Conservation (phyloP, 176 grass and related monocot species). For the Urochloa ruziziensis region DNA sequence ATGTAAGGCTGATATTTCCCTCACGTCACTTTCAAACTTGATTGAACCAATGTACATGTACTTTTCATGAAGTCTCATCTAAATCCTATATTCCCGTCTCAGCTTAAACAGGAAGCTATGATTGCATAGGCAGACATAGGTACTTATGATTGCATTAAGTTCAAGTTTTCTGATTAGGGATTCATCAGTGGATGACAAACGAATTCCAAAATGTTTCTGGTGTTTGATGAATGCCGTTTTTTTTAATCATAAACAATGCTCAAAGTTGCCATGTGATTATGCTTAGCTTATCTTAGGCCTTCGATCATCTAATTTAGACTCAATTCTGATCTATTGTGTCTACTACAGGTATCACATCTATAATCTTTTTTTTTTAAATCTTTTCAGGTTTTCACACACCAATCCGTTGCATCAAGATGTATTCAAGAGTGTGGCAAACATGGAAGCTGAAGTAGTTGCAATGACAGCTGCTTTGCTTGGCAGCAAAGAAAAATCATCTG, state of each 20-base stretch:
- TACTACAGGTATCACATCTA: not conserved
- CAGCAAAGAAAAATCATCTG: conserved; percentile 76
- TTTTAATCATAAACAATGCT: not conserved
- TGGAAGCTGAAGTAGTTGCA: conserved; percentile 91
- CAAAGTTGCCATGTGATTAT: not conserved
- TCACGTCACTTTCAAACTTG: conserved; percentile 9
- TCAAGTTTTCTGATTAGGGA: not conserved
- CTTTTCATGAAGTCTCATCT: not conserved
- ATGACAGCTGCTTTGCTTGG: conserved; percentile 96
- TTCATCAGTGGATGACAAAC: not conserved
- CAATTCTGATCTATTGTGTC: not conserved
- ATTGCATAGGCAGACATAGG: no score
- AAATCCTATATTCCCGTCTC: not conserved
- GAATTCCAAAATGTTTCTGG: not conserved
- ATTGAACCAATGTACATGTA: not conserved
- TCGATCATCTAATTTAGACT: not conserved
- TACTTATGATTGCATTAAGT: not conserved
- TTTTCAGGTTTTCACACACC: conserved; percentile 93
- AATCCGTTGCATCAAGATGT: conserved; percentile 93
- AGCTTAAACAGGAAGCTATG: not conserved
- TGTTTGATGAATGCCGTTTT: not conserved
- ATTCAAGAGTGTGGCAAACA: conserved; percentile 82
- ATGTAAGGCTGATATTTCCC: conserved; percentile 57
- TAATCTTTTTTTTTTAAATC: not conserved
- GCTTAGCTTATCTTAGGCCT: not conserved